A percentile compares a stretch with the other conserved stretches of the same genome.
These are phyloP conservation scores for Pterulicium gracile DNA, from an alignment of 1,284 basidiomycete species.

Conservation along the genomic window DNA sequence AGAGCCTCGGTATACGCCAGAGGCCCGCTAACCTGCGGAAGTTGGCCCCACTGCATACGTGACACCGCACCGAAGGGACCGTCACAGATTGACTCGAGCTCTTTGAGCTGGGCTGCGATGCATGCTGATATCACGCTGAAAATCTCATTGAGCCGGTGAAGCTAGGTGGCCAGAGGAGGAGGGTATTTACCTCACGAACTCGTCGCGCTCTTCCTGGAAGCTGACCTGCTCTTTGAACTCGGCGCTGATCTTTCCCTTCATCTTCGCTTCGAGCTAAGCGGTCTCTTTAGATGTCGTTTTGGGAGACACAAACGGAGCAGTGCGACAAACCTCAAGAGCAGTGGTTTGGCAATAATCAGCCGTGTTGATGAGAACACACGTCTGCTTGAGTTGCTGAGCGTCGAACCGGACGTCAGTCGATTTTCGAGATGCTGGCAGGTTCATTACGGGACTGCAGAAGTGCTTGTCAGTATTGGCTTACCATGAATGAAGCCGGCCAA, in stretches of 20 bases:
- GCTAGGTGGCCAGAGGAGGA: conserved; percentile 1
- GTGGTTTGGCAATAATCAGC: conserved; percentile 97
- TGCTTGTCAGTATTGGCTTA: no score
- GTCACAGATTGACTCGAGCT: conserved; percentile 77
- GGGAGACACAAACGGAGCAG: not conserved
- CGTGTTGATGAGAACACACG: conserved; percentile 87
- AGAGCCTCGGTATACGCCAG: conserved; percentile 76
- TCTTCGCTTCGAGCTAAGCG: conserved; percentile 82
- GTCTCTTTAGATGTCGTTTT: not conserved
- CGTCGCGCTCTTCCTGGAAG: conserved; percentile 78
- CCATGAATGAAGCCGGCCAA: no score
- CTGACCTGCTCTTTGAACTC: conserved; percentile 72
- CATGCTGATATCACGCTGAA: conserved; percentile 71
- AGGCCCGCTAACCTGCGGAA: conserved; percentile 78
- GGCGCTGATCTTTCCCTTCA: conserved; percentile 71
- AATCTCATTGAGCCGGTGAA: conserved; percentile 7
- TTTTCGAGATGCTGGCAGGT: conserved; percentile 37
- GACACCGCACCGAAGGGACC: conserved; percentile 65
- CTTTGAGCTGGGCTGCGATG: conserved; percentile 68
- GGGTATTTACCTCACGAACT: conserved; percentile 67
- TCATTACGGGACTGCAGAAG: no score
- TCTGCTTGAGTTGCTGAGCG: conserved; percentile 62
- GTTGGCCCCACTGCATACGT: conserved; percentile 65
- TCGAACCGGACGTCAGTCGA: conserved; percentile 76
- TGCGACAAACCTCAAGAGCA: conserved; percentile 57